phyloP scores from a whole-genome alignment of 805 yeast genomes.

The Alloascoidea africana region DNA sequence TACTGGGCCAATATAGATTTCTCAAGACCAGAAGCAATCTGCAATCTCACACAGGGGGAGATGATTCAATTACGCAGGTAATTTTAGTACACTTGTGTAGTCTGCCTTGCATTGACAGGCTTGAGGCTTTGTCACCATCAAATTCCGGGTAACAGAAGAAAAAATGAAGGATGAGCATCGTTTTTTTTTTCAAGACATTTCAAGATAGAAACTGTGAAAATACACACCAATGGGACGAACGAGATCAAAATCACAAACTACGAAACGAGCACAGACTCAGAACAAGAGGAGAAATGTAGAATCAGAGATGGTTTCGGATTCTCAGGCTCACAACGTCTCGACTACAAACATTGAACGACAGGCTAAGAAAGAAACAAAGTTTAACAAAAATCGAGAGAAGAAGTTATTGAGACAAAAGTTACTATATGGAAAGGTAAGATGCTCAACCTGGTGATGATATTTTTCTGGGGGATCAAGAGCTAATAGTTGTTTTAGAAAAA shows the following conservation, averaged over 20 bases:
- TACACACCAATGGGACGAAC: slow-evolving; percentile 3
- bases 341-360: slow-evolving; percentile 18
- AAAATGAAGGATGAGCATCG: too few relatives aligned
- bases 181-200: too few relatives aligned
- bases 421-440: background rate
- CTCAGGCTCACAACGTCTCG: slow-evolving; percentile 53
- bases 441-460: background rate
- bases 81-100: too few relatives aligned
- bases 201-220: too few relatives aligned
- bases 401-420: background rate
- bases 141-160: too few relatives aligned
- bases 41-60: too few relatives aligned
- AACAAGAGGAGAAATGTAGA: slow-evolving; percentile 41
- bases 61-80: too few relatives aligned
- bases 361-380: slow-evolving; percentile 30
- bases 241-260: slow-evolving; percentile 29
- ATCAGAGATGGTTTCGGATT: slow-evolving; percentile 52
- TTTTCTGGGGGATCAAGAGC: slow-evolving; percentile 38
- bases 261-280: slow-evolving; percentile 37
- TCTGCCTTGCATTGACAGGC: too few relatives aligned
- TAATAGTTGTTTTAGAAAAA: slow-evolving; percentile 29
- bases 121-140: too few relatives aligned
- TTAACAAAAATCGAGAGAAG: slow-evolving; percentile 15
- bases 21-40: too few relatives aligned
- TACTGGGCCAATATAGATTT: too few relatives aligned